phyloP scores from a whole-genome alignment of 768 basidiomycete species.

The Mycena kentingensis region DNA sequence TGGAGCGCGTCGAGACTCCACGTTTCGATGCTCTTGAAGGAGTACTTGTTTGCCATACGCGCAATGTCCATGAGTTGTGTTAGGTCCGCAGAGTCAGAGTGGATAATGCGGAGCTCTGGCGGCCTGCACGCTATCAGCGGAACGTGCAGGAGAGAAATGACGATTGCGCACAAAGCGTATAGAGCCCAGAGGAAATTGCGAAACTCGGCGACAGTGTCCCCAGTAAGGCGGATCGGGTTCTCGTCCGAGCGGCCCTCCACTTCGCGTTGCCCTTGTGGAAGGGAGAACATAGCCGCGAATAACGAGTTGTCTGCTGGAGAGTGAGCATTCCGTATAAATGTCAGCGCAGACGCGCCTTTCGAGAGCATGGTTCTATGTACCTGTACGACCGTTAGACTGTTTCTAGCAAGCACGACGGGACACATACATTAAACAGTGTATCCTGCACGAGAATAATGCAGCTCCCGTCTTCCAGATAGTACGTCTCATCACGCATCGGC shows the following conservation, averaged over 20 bases:
- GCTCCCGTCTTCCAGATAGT: constrained; percentile 70
- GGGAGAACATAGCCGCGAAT: constrained; percentile 65
- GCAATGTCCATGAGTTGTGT: constrained; percentile 61
- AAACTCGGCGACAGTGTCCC: constrained; percentile 68
- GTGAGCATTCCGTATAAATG: background rate
- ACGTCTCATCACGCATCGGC: constrained; percentile 48
- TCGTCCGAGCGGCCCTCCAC: constrained; percentile 65
- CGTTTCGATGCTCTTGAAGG: constrained; percentile 71
- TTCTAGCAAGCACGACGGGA: background rate
- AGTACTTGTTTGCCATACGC: constrained; percentile 69
- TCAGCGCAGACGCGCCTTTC: constrained; percentile 32
- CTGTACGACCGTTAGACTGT: constrained; percentile 32
- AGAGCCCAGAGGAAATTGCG: constrained; percentile 73
- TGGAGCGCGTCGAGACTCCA: constrained; percentile 79
- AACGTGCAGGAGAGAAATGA: constrained; percentile 45
- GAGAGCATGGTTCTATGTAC: constrained; percentile 63
- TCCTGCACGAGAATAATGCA: constrained; percentile 64
- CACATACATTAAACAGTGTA: constrained; percentile 67
- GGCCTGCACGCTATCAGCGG: constrained; percentile 44
- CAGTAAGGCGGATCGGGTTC: constrained; percentile 62
- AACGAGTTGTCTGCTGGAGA: constrained; percentile 47
- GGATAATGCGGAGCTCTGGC: constrained; percentile 55
- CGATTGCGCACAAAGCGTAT: constrained; percentile 66
- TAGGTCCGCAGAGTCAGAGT: constrained; percentile 52
- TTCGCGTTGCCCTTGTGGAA: constrained; percentile 56